Percentiles rank a stretch among this genome's conserved stretches.
phyloP scores from a whole-genome alignment of 352 stramenopile species.

The Phytophthora pisi region DNA sequence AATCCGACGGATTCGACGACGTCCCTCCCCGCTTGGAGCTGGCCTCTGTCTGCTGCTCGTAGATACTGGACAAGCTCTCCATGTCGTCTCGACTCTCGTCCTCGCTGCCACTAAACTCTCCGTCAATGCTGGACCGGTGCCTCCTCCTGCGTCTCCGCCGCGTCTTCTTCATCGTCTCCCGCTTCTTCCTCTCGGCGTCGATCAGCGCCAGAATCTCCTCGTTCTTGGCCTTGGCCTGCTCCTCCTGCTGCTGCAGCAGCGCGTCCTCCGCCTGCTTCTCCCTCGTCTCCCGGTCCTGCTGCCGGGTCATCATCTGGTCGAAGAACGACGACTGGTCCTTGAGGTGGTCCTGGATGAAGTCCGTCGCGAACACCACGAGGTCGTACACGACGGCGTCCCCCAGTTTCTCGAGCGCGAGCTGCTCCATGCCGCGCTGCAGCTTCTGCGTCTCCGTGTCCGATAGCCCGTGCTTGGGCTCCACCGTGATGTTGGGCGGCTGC shows the following conservation, averaged over 20 bases:
- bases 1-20: slow-evolving; percentile 44
- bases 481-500: slow-evolving; percentile 66
- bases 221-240: slow-evolving; percentile 67
- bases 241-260: slow-evolving; percentile 58
- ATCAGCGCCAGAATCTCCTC: slow-evolving; percentile 83
- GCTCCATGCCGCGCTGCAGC: slow-evolving; percentile 62
- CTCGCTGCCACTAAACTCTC: slow-evolving; percentile 40
- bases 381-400: slow-evolving; percentile 84
- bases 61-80: slow-evolving; percentile 40
- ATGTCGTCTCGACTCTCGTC: slow-evolving; percentile 45
- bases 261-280: slow-evolving; percentile 68
- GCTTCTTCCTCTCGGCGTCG: slow-evolving; percentile 74
- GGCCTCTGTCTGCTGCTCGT: slow-evolving; percentile 43
- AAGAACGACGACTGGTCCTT: slow-evolving; percentile 89
- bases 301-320: slow-evolving; percentile 86
- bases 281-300: slow-evolving; percentile 69
- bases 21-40: slow-evolving; percentile 23
- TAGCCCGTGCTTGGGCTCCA: slow-evolving; percentile 73
- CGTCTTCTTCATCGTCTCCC: slow-evolving; percentile 68
- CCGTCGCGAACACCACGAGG: slow-evolving; percentile 79
- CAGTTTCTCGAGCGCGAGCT: slow-evolving; percentile 65
- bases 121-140: slow-evolving; percentile 68
- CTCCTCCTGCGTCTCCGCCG: slow-evolving; percentile 39
- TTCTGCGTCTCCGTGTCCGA: slow-evolving; percentile 70
- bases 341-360: slow-evolving; percentile 83